A percentile compares a stretch with the other conserved stretches of the same genome.
Conservation (phyloP, 148 eudicot species). For the Diospyros lotus region DNA sequence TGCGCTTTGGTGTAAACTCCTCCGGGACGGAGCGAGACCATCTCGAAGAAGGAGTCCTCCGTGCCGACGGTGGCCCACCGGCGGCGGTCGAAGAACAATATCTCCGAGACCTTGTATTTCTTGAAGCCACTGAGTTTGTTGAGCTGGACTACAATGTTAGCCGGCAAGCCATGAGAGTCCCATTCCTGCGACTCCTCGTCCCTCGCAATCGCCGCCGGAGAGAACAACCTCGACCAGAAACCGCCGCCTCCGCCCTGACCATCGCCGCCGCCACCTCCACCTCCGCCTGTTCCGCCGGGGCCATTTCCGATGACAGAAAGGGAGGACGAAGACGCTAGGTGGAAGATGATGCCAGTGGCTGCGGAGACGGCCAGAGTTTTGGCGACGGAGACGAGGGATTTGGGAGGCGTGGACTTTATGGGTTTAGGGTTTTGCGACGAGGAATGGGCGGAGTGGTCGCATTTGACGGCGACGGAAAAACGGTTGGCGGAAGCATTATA, state of each 20-base stretch:
- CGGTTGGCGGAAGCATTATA: conserved; percentile 1
- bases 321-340: conserved; percentile 26
- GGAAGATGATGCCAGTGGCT: conserved; percentile 27
- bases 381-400: conserved; percentile 10
- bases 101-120: conserved; percentile 68
- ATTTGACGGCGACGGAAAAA: conserved; percentile 16
- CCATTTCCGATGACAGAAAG: conserved; percentile 23
- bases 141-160: conserved; percentile 59
- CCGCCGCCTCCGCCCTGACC: conserved; percentile 24
- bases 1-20: conserved; percentile 80
- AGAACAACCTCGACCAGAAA: conserved; percentile 52
- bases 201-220: conserved; percentile 44
- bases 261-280: conserved; percentile 33
- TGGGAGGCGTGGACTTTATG: conserved; percentile 1
- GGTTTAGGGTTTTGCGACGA: conserved; percentile 34
- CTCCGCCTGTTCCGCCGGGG: conserved; percentile 29
- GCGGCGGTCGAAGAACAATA: conserved; percentile 49
- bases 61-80: conserved; percentile 42
- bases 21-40: conserved; percentile 67
- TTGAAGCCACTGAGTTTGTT: conserved; percentile 74
- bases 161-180: conserved; percentile 83
- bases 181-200: conserved; percentile 55
- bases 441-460: conserved; percentile 4
- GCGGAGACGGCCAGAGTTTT: conserved; percentile 37
- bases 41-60: conserved; percentile 83